These are phyloP conservation scores for Backusella luteola DNA, from an alignment of 192 early-diverging fungal species.

Conservation along the genomic window DNA sequence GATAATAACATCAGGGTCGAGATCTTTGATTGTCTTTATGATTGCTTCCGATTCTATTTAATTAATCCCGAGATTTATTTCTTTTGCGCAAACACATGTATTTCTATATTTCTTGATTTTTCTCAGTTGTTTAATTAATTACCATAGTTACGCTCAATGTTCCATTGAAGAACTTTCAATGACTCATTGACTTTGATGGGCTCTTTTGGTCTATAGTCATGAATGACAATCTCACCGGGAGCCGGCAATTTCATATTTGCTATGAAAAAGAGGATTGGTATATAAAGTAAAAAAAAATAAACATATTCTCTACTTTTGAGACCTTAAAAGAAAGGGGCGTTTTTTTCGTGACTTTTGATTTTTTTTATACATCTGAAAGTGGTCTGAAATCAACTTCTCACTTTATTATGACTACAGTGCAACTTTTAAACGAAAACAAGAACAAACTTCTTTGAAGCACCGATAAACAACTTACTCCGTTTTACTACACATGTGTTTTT, in stretches of 20 bases:
- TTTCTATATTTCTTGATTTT: background rate
- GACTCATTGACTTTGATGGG: slow-evolving; percentile 19
- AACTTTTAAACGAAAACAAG: background rate
- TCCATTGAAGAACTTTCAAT: slow-evolving; percentile 75
- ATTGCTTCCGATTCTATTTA: slow-evolving; percentile 50
- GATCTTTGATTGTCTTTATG: slow-evolving; percentile 44
- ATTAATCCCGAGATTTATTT: background rate
- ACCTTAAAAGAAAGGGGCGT: slow-evolving; percentile 1
- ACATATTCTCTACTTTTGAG: background rate
- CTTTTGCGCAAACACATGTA: background rate
- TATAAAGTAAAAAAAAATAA: background rate
- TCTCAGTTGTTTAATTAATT: background rate
- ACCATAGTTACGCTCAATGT: slow-evolving; percentile 80
- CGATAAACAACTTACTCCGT: background rate
- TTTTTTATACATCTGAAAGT: background rate
- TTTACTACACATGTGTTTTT: background rate
- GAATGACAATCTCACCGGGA: slow-evolving; percentile 13
- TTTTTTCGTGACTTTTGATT: slow-evolving; percentile 7
- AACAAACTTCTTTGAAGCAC: background rate
- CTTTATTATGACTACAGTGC: background rate
- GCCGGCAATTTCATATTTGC: background rate
- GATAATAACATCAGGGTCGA: slow-evolving; percentile 70
- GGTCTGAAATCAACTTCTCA: background rate
- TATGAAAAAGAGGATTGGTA: background rate
- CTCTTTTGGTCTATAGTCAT: slow-evolving; percentile 5